These are phyloP conservation scores for Chlorella sp. DNA, from an alignment of 139 green algal genomes.

Conservation along the genomic window DNA sequence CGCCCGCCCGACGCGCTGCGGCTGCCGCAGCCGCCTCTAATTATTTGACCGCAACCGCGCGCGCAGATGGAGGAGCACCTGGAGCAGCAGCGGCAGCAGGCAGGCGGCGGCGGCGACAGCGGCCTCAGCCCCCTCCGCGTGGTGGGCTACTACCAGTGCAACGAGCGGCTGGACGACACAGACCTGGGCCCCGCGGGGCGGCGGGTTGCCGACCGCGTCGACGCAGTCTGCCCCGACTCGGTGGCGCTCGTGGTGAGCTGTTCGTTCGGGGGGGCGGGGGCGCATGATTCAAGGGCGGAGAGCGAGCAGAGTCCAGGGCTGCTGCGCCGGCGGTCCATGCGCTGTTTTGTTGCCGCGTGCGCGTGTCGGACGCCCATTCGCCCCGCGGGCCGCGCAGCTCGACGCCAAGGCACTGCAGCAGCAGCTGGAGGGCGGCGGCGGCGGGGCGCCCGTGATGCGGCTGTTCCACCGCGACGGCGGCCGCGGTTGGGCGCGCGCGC, in stretches of 20 bases:
- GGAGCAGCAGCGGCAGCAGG: slow-evolving; percentile 25
- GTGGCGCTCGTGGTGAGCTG: slow-evolving; percentile 35
- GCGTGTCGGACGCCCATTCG: not conserved
- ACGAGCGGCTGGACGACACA: slow-evolving; percentile 55
- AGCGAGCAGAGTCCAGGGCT: not conserved
- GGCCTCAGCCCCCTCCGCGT: slow-evolving; percentile 30
- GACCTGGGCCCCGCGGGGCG: slow-evolving; percentile 52
- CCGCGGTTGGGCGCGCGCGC: slow-evolving; percentile 4
- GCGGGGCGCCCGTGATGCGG: not conserved
- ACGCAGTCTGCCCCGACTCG: slow-evolving; percentile 9
- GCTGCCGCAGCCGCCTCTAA: not conserved
- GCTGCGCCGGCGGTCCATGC: not conserved
- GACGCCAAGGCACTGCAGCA: slow-evolving; percentile 5
- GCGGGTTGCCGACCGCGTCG: slow-evolving; percentile 65
- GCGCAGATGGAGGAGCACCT: slow-evolving; percentile 45
- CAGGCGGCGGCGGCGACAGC: too few relatives aligned
- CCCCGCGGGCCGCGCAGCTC: slow-evolving; percentile 1
- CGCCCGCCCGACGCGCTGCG: not conserved
- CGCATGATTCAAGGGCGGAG: not conserved
- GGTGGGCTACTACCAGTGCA: slow-evolving; percentile 80
- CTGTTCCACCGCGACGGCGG: slow-evolving; percentile 25
- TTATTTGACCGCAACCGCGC: not conserved
- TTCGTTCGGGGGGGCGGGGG: too few relatives aligned
- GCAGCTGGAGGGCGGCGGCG: not conserved
- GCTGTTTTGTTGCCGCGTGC: not conserved